Conservation (phyloP, 495 filamentous ascomycete genomes). For the Tuber borchii region DNA sequence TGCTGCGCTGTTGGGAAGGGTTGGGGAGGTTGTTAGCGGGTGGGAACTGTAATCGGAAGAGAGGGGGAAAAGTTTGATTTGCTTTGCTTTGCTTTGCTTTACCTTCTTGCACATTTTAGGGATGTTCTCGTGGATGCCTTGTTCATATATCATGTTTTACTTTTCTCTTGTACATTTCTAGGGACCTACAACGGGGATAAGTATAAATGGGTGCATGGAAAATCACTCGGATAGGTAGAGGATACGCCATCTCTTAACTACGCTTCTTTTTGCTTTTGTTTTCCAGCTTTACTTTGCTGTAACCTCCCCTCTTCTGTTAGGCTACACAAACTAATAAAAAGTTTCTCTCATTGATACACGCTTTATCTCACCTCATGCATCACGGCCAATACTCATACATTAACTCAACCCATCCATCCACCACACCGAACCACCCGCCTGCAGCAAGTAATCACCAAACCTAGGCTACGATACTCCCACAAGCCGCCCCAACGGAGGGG, state of each 20-base stretch:
- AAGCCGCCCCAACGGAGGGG: neutral
- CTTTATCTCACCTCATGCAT: neutral
- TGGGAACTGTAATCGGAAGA: neutral
- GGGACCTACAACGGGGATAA: neutral
- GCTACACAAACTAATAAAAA: neutral
- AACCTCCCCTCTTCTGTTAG: neutral
- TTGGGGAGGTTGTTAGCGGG: neutral
- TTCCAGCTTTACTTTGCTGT: neutral
- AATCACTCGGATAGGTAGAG: neutral
- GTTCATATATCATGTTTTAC: neutral
- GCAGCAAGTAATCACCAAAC: neutral
- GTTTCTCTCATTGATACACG: neutral
- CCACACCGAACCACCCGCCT: neutral
- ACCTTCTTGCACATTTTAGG: neutral
- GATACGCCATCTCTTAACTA: neutral
- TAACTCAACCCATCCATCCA: neutral
- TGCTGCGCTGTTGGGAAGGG: slow-evolving; percentile 21
- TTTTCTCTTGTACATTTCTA: neutral
- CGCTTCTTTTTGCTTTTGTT: neutral
- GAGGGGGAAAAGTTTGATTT: neutral
- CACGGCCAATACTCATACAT: neutral
- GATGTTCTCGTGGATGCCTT: neutral
- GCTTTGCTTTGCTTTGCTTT: neutral
- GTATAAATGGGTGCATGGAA: neutral
- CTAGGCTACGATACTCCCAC: neutral